These are phyloP conservation scores for thale cress (Arabidopsis thaliana) DNA, from an alignment of 345 rosid genomes.

Conservation along the genomic window TAIR10.1 NC_003076.8:26818001-26818500, in stretches of 20 bases:
- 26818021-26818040: too few species aligned
- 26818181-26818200: too few species aligned
- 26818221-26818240: slow-evolving; percentile 20
- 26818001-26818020: too few species aligned
- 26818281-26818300: slow-evolving; percentile 78
- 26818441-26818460: not conserved
- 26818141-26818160: not conserved
- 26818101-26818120: not conserved
- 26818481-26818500: slow-evolving; percentile 23
- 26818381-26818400: slow-evolving; percentile 48
- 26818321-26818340: slow-evolving; percentile 42
- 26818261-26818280: slow-evolving; percentile 52
- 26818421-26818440: slow-evolving; percentile 28
- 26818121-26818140: not conserved
- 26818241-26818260: slow-evolving; percentile 12
- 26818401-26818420: slow-evolving; percentile 25
- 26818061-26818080: not conserved
- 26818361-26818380: slow-evolving; percentile 51
- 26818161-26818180: not conserved
- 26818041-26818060: too few species aligned
- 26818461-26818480: not conserved
- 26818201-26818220: not conserved
- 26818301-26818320: slow-evolving; percentile 72
- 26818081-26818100: not conserved
- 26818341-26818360: slow-evolving; percentile 34